Conservation (phyloP, 2,329 filamentous ascomycete genomes). For the Ascochyta viciae-villosae region DNA sequence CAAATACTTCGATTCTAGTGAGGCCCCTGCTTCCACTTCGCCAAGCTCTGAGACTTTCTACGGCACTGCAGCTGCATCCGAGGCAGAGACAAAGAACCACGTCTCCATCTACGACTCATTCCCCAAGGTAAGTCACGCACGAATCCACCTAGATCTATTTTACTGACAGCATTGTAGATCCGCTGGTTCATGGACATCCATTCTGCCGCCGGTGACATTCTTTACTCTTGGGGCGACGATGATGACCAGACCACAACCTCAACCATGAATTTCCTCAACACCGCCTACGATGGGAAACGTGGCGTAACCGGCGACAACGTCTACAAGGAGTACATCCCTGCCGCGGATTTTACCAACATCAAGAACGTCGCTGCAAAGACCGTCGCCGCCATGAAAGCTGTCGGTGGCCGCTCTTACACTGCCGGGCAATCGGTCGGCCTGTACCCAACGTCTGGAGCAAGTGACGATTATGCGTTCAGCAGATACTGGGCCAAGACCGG, state of each 20-base stretch:
- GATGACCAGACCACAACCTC: slow-evolving; percentile 57
- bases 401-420: slow-evolving; percentile 46
- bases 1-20: slow-evolving; percentile 53
- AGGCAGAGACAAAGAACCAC: slow-evolving; percentile 64
- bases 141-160: too few species aligned
- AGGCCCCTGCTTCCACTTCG: slow-evolving; percentile 51
- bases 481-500: slow-evolving; percentile 45
- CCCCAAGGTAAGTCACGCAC: slow-evolving; percentile 35
- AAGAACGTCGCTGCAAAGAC: slow-evolving; percentile 43
- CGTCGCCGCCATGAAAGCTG: slow-evolving; percentile 47
- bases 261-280: slow-evolving; percentile 61
- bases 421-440: slow-evolving; percentile 46
- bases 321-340: slow-evolving; percentile 55
- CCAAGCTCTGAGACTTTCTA: slow-evolving; percentile 59
- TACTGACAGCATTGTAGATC: slow-evolving; percentile 33
- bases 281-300: slow-evolving; percentile 59
- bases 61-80: slow-evolving; percentile 60
- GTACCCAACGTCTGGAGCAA: slow-evolving; percentile 49
- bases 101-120: slow-evolving; percentile 61
- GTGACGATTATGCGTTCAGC: slow-evolving; percentile 50
- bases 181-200: slow-evolving; percentile 67
- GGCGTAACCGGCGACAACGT: slow-evolving; percentile 61
- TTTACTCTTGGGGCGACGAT: slow-evolving; percentile 67
- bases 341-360: slow-evolving; percentile 44
- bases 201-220: slow-evolving; percentile 59